Conservation (phyloP, 805 yeast species). For the Schwanniomyces vanrijiae region DNA sequence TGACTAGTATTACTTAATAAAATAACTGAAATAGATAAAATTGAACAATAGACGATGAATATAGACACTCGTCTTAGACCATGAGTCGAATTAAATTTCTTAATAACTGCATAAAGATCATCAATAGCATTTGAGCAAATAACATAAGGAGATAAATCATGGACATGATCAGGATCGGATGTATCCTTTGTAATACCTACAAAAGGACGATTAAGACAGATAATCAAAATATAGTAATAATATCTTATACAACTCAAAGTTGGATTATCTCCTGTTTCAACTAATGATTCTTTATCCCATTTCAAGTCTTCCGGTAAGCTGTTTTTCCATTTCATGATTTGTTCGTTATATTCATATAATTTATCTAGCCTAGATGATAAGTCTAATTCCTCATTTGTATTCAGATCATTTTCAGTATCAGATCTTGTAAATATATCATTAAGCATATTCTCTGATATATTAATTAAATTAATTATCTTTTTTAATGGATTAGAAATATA, state of each 20-base stretch:
- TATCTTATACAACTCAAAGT: slow-evolving; percentile 53
- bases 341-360: slow-evolving; percentile 46
- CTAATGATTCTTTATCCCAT: slow-evolving; percentile 48
- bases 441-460: slow-evolving; percentile 45
- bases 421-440: slow-evolving; percentile 44
- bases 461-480: slow-evolving; percentile 41
- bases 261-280: slow-evolving; percentile 49
- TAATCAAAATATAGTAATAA: slow-evolving; percentile 55
- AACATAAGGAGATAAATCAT: slow-evolving; percentile 26
- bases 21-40: slow-evolving; percentile 44
- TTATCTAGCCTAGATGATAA: slow-evolving; percentile 39
- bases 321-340: slow-evolving; percentile 52
- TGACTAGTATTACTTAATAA: slow-evolving; percentile 32
- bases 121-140: slow-evolving; percentile 42
- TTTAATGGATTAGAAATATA: slow-evolving; percentile 46
- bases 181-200: slow-evolving; percentile 35
- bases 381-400: slow-evolving; percentile 38
- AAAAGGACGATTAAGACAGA: slow-evolving; percentile 64
- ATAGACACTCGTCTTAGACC: slow-evolving; percentile 45
- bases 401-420: slow-evolving; percentile 26
- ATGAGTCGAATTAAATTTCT: slow-evolving; percentile 36
- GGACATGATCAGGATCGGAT: slow-evolving; percentile 10
- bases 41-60: slow-evolving; percentile 47
- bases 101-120: slow-evolving; percentile 40
- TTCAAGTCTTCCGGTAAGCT: slow-evolving; percentile 47